Base-by-base conservation (phyloP, 2,329 filamentous ascomycete genomes). In the Alternaria viburni region DNA sequence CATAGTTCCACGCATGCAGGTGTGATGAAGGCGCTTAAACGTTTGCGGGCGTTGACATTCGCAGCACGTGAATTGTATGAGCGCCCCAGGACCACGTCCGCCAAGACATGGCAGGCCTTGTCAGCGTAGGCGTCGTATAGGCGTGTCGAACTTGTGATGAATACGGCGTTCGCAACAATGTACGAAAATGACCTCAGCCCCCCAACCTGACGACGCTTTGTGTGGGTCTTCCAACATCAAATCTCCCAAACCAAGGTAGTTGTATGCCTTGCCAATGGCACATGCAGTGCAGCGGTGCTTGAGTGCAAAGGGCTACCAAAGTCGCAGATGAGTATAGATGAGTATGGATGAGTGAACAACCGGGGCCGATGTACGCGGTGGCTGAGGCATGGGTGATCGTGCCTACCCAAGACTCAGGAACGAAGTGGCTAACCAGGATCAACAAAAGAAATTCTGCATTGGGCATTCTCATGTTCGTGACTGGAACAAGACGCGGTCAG, bases 181-280 rank as follows among this genome's bases (percentile, higher is more conserved):
- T 58, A 71, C 71, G 56, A 65, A 73, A 69, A 54, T 25, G 62
- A 66, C 60, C 72, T 72, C 65, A 76, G 75, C 75, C 75, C 71
- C 75, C 47, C 46, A 64, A 59, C 67, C 69, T 76, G 68, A 76
- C 74, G 72, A 76, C 70, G 65, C 68, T 56, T 58, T 62, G 46
- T 41, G 49, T 62, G 55, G 64, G 63, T 46, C 61, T n/a, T 47
- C 51, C 52, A 44, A 58, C 47, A 62, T 54, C 23, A 23, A 59
- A 62, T 61, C 46, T 63, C 30, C 57, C 61, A 55, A 12, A 36
- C 45, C 59, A 54, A 59, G 9, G 23, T 41, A 21, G 54, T 54
- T 54, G 36, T 65, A 44, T 59, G 63, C 47, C 54, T 65, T 54
- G 64, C 51, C 19, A 47, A 58, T 36, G 36, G 43, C 36, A 44